These are phyloP conservation scores for Remersonia thermophila DNA, from an alignment of 2,329 filamentous ascomycete species.

Conservation along the genomic window DNA sequence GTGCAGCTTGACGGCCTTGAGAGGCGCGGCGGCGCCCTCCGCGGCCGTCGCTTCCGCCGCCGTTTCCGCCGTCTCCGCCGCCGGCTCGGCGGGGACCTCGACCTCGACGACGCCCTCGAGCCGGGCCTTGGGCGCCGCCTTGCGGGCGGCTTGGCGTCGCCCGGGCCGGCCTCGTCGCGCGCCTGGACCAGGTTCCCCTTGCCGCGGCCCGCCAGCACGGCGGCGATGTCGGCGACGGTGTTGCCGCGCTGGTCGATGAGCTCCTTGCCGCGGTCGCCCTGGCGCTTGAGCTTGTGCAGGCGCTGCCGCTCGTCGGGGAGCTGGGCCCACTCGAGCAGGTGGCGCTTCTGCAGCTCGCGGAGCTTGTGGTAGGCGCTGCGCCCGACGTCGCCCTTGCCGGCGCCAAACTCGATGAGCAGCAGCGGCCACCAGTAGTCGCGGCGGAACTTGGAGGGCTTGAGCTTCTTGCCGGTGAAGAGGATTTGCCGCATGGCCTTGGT, in stretches of 20 bases:
- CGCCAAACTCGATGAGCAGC: constrained; percentile 45
- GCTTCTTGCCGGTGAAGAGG: constrained; percentile 56
- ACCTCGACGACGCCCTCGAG: not conserved
- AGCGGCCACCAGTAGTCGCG: constrained; percentile 56
- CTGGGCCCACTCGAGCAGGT: constrained; percentile 45
- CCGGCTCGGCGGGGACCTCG: constrained; percentile 21
- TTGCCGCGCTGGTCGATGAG: constrained; percentile 51
- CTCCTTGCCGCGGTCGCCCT: constrained; percentile 34
- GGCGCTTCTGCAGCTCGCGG: constrained; percentile 49
- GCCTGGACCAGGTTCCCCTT: constrained; percentile 36
- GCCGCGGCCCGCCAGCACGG: constrained; percentile 39
- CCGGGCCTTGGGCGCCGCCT: no score
- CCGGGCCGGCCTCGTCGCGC: not conserved
- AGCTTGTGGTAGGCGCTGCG: constrained; percentile 50
- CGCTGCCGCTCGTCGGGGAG: constrained; percentile 19
- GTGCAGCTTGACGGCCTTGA: constrained; percentile 10
- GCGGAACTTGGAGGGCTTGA: constrained; percentile 47
- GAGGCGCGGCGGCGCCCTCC: not conserved
- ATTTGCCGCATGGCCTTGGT: constrained; percentile 26
- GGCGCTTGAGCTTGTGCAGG: constrained; percentile 28
- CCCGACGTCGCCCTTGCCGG: constrained; percentile 39
- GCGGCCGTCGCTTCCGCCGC: constrained; percentile 1
- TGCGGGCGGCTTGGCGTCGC: not conserved
- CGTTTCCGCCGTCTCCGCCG: not conserved
- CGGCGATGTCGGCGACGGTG: constrained; percentile 51